Evolutionary conservation across 2,329 filamentous ascomycete genomes (phyloP), one percentile per base, ranked within the genome.

Genomic region (Ophiocordyceps australis): DNA sequence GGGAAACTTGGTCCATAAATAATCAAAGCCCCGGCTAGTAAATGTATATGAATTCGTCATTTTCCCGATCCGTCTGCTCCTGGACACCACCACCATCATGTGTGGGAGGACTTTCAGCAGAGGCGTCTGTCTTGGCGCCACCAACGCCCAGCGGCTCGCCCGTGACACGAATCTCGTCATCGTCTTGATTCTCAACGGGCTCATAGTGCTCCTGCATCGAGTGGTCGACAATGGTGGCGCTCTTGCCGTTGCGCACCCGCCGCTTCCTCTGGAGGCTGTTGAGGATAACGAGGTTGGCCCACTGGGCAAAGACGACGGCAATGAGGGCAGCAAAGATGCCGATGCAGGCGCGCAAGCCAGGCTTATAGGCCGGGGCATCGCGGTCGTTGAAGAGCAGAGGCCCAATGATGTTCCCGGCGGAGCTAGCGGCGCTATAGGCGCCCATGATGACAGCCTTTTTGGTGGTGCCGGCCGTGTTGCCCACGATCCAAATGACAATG

Each of bases 21-120:
- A n/a, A n/a, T n/a, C n/a, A n/a, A n/a, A n/a, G n/a, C n/a, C n/a
- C n/a, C 4, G 20, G 25, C 30, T 43, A 69, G 36, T 70, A 70
- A 24, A 71, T 57, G 44, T 68, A 74, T 11, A 74, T 58, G 47
- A 77, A 77, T 38, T 77, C 70, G 30, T 78, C 69, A 36, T 77
- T 78, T 49, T 70, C 50, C 13, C 61, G 47, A 42, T 78, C 73
- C 1, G 72, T 74, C 35, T 74, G 35, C n/a, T n/a, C n/a, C n/a
- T n/a, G n/a, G n/a, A n/a, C n/a, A n/a, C n/a, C n/a, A n/a, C n/a
- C n/a, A n/a, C n/a, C n/a, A 45, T 78, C 73, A 10, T 7, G 17
- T 34, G 63, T 42, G 25, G 66, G 62, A 0, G 59, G 62, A 24
- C 62, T 55, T 11, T 60, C 53, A 29, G 1, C 32, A 37, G 5